These are phyloP conservation scores for Fusarium sp. DNA, from an alignment of 2,329 filamentous ascomycete species.

Conservation along the genomic window DNA sequence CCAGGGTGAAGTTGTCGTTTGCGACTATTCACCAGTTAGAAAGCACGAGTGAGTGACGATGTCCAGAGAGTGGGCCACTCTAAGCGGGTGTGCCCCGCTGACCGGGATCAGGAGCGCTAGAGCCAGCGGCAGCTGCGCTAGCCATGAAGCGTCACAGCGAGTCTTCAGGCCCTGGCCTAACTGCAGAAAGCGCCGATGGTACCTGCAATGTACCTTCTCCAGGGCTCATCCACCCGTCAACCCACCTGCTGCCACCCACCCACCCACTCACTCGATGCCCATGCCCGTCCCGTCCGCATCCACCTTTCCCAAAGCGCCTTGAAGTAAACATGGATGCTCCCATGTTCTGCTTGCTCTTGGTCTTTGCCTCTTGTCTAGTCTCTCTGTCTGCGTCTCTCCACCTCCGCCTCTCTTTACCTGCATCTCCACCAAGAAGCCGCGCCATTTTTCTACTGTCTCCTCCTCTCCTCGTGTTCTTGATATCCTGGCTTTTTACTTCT, in stretches of 20 bases:
- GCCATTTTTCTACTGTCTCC: constrained; percentile 34
- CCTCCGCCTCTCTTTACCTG: constrained; percentile 16
- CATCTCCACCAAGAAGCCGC: constrained; percentile 30
- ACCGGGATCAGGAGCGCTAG: constrained; percentile 20
- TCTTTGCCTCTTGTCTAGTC: constrained; percentile 27
- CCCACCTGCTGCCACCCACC: neutral
- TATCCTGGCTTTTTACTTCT: constrained; percentile 36
- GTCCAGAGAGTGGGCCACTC: constrained; percentile 1
- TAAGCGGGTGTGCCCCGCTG: constrained; percentile 18
- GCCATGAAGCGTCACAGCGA: constrained; percentile 18
- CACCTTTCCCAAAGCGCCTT: constrained; percentile 43
- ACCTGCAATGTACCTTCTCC: constrained; percentile 33
- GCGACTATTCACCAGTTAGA: constrained; percentile 34
- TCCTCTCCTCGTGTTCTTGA: constrained; percentile 30
- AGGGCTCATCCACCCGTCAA: constrained; percentile 12
- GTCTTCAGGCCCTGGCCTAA: constrained; percentile 17
- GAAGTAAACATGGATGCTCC: constrained; percentile 42
- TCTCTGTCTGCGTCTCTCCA: constrained; percentile 26
- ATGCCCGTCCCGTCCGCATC: constrained; percentile 39
- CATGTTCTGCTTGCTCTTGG: constrained; percentile 13
- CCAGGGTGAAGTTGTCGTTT: constrained; percentile 12
- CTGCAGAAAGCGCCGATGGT: constrained; percentile 20
- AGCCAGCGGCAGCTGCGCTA: constrained; percentile 22
- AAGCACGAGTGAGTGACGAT: constrained; percentile 34
- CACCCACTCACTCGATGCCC: neutral